Conservation (phyloP, 495 filamentous ascomycete genomes). For the Astrocystis sublimbata region DNA sequence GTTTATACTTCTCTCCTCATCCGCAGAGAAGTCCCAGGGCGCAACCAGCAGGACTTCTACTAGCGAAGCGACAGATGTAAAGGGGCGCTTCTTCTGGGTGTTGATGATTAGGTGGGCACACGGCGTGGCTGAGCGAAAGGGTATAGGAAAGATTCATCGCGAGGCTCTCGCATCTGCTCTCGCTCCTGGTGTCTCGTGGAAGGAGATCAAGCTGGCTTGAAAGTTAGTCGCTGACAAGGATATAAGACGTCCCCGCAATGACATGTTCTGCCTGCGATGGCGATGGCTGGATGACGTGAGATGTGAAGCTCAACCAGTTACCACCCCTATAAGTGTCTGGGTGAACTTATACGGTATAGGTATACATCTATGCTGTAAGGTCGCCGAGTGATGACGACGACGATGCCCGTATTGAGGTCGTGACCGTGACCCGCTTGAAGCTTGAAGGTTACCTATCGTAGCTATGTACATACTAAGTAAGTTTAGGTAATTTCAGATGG, state of each 20-base stretch:
- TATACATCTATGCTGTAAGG: background rate
- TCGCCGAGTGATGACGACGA: too few species aligned
- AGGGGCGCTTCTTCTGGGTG: conserved; percentile 17
- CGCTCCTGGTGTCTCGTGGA: conserved; percentile 4
- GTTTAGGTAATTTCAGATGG: too few species aligned
- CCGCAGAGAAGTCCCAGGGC: conserved; percentile 14
- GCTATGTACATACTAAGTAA: too few species aligned
- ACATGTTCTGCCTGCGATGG: background rate
- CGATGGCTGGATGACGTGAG: too few species aligned
- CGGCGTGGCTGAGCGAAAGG: conserved; percentile 17
- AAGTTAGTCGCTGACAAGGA: background rate
- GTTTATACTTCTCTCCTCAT: conserved; percentile 15
- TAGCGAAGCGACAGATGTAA: background rate
- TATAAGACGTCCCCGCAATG: background rate
- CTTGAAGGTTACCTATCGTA: too few species aligned
- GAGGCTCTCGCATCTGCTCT: conserved; percentile 1
- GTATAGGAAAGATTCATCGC: conserved; percentile 14
- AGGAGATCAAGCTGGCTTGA: conserved; percentile 15
- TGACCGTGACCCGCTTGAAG: too few species aligned
- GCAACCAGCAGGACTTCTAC: background rate
- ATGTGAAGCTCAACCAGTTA: too few species aligned
- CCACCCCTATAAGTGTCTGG: too few species aligned
- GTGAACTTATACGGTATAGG: background rate
- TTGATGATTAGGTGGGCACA: conserved; percentile 14
- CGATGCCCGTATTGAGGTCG: too few species aligned